These are phyloP conservation scores for Elongisporangium undulatum DNA, from an alignment of 352 stramenopile genomes.

Conservation along the genomic window DNA sequence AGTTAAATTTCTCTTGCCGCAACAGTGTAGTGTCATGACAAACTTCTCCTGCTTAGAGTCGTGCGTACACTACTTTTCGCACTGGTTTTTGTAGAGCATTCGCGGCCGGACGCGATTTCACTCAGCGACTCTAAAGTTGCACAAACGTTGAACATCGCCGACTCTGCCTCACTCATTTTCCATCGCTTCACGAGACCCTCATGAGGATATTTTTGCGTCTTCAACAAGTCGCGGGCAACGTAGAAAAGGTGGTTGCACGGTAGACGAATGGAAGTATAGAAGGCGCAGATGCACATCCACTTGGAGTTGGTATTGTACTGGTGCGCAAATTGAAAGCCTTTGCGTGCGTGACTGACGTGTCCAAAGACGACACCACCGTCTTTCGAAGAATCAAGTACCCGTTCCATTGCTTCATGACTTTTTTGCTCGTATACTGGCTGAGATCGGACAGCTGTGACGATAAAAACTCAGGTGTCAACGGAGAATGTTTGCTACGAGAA, in stretches of 20 bases:
- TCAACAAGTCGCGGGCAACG: neutral
- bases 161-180: neutral
- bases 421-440: neutral
- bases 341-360: neutral
- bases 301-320: neutral
- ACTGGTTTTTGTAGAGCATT: neutral
- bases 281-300: neutral
- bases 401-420: neutral
- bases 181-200: neutral
- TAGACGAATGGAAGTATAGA: neutral
- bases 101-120: neutral
- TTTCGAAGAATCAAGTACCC: neutral
- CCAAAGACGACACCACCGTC: neutral
- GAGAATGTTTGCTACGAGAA: neutral
- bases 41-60: too few relatives aligned
- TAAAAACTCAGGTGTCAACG: too few relatives aligned
- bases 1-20: neutral
- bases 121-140: neutral
- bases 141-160: neutral
- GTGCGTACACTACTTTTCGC: neutral
- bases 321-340: neutral
- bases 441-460: too few relatives aligned
- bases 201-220: neutral
- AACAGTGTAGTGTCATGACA: neutral
- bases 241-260: neutral